Evolutionary conservation across 176 grass and related monocot genomes (phyloP).

Genomic region (Panicum miliaceum): DNA sequence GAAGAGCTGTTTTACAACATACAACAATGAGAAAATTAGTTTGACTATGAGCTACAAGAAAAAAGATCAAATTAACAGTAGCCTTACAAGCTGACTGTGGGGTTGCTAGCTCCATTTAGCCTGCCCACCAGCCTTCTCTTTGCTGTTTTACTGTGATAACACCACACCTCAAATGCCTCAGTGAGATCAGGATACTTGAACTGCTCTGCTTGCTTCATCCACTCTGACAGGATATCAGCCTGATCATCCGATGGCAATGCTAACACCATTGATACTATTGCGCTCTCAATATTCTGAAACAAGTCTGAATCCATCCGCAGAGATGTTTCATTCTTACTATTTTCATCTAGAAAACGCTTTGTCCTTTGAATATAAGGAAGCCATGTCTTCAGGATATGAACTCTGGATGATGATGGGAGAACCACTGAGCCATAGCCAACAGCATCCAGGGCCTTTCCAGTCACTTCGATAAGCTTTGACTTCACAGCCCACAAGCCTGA

Average conservation of each 20-base stretch:
- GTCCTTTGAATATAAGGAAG: slow-evolving; percentile 75
- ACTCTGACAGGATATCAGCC: slow-evolving; percentile 77
- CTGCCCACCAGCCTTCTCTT: slow-evolving; percentile 64
- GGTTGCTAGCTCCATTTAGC: slow-evolving; percentile 57
- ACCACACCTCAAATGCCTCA: slow-evolving; percentile 97
- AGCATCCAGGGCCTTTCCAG: slow-evolving; percentile 78
- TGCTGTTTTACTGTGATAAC: slow-evolving; percentile 83
- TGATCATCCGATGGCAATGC: slow-evolving; percentile 87
- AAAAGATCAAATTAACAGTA: slow-evolving; percentile 39
- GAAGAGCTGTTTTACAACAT: slow-evolving; percentile 42
- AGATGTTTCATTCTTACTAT: slow-evolving; percentile 44
- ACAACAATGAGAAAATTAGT: slow-evolving; percentile 43
- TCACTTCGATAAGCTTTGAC: slow-evolving; percentile 82
- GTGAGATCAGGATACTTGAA: slow-evolving; percentile 90
- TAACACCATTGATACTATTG: slow-evolving; percentile 74
- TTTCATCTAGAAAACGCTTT: slow-evolving; percentile 70
- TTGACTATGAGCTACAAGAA: slow-evolving; percentile 36
- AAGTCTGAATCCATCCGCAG: slow-evolving; percentile 65
- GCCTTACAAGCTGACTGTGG: slow-evolving; percentile 56
- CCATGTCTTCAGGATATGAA: slow-evolving; percentile 80
- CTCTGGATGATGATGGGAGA: slow-evolving; percentile 60
- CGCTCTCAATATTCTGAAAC: slow-evolving; percentile 83
- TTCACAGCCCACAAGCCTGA: slow-evolving; percentile 67
- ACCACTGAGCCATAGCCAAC: slow-evolving; percentile 84
- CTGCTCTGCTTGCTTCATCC: slow-evolving; percentile 76